phyloP scores from a whole-genome alignment of 192 early-diverging fungal genomes.

The Podila clonocystis region DNA sequence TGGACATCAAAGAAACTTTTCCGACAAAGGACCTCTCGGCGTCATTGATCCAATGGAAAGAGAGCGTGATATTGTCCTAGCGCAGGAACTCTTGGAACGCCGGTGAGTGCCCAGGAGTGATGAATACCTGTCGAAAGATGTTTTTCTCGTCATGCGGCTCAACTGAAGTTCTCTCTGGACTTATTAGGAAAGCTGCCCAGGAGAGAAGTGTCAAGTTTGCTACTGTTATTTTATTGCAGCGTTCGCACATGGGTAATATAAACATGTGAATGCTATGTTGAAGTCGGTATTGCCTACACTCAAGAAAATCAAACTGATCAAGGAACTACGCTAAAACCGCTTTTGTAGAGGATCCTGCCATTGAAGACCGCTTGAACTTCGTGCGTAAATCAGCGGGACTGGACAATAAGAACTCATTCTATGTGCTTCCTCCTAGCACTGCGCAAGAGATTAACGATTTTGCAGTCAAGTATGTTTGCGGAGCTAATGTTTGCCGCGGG shows the following conservation, averaged over 20 bases:
- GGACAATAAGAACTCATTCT: slow-evolving; percentile 75
- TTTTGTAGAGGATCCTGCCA: slow-evolving; percentile 64
- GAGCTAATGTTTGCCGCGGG: slow-evolving; percentile 7
- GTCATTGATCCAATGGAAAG: slow-evolving; percentile 64
- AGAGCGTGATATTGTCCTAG: slow-evolving; percentile 69
- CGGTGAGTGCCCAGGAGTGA: slow-evolving; percentile 53
- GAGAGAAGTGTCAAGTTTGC: slow-evolving; percentile 80
- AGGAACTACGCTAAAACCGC: no score
- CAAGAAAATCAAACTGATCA: not conserved
- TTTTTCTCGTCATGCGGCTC: not conserved
- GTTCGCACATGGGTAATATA: slow-evolving; percentile 61
- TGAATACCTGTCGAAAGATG: not conserved
- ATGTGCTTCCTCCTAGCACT: slow-evolving; percentile 63
- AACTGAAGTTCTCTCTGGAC: not conserved
- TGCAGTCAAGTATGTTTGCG: slow-evolving; percentile 64
- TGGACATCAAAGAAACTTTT: slow-evolving; percentile 10
- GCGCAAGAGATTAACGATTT: slow-evolving; percentile 67
- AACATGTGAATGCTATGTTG: not conserved
- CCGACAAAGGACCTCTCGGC: slow-evolving; percentile 52
- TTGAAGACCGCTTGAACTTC: slow-evolving; percentile 75
- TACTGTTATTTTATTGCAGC: slow-evolving; percentile 71
- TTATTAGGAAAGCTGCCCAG: slow-evolving; percentile 65
- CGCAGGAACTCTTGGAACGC: slow-evolving; percentile 73
- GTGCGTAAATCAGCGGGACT: slow-evolving; percentile 76
- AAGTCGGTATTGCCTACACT: not conserved